Base-by-base conservation (phyloP, 2,329 filamentous ascomycete genomes). In the Monilinia laxa region DNA sequence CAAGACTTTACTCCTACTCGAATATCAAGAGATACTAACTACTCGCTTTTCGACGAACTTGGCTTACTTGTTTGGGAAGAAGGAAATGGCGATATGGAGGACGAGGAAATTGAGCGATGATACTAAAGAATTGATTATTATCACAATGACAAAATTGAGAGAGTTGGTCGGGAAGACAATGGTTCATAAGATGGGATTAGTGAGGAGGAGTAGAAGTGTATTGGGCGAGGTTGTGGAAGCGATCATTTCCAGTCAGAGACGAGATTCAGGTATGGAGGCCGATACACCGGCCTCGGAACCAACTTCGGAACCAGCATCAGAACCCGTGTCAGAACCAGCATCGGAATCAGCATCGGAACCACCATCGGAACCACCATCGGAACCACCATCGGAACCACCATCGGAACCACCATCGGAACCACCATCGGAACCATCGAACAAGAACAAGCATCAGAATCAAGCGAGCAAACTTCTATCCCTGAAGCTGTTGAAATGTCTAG, bases 161-260 rank as follows among this genome's bases (percentile, higher is more conserved):
- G 62, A 65, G 28, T 49, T 65, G 53, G 62, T 65, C n/a, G 62
- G 62, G 5, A 65, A 65, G 16, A 65, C 62, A 2, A 65, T 65
- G 62, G 42, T 65, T 6, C 62, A 65, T 25, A 65, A 65, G 31
- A 65, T 40, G 53, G 53, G 54, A 38, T 57, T 65, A 3, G 54
- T 56, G 42, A 65, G 62, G 6, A 65, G 62, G n/a, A 65, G 62
- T n/a, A 58, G 62, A 35, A 20, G 62, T n/a, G 42, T 65, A 3
- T 16, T 65, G 28, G 53, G 52, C 1, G 62, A 65, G 16, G 53
- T 47, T 16, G 42, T 58, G n/a, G 62, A 65, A 40, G 53, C 54
- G 16, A 49, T 65, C 16, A n/a, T 58, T 31, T 56, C 52, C n/a
- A 59, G 25, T 35, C 52, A 57, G 16, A 51, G 53, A 58, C 53